These are phyloP conservation scores for Podila horticola DNA, from an alignment of 192 early-diverging fungal species.

Conservation along the genomic window DNA sequence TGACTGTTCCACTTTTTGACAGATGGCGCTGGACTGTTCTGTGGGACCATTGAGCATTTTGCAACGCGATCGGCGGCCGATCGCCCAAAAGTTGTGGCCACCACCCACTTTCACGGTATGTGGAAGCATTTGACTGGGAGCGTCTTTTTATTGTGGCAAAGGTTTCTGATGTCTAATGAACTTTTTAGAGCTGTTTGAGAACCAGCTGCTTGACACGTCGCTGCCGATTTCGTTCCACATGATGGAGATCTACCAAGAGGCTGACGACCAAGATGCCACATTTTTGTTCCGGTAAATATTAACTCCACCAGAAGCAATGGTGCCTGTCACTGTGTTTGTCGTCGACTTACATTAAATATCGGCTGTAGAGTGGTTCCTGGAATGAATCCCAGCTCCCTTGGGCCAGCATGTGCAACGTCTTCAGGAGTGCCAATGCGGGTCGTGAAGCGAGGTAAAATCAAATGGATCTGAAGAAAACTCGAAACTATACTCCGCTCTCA, in stretches of 20 bases:
- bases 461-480: neutral
- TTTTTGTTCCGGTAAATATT: slow-evolving; percentile 69
- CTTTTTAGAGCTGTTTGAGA: slow-evolving; percentile 57
- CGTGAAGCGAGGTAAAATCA: slow-evolving; percentile 52
- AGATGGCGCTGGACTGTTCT: slow-evolving; percentile 87
- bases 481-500: neutral
- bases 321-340: neutral
- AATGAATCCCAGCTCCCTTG: slow-evolving; percentile 51
- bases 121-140: neutral
- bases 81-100: slow-evolving; percentile 77
- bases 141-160: neutral
- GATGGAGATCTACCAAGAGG: slow-evolving; percentile 67
- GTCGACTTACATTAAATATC: too few relatives aligned
- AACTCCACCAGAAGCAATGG: neutral
- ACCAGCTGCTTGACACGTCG: slow-evolving; percentile 52
- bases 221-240: slow-evolving; percentile 57
- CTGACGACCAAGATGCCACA: slow-evolving; percentile 52
- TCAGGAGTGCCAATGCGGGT: slow-evolving; percentile 46
- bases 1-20: slow-evolving; percentile 16
- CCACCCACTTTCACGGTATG: slow-evolving; percentile 85
- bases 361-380: slow-evolving; percentile 52
- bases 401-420: slow-evolving; percentile 56
- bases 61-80: slow-evolving; percentile 33
- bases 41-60: slow-evolving; percentile 73
- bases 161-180: slow-evolving; percentile 7